Evolutionary conservation across 331 rosid species (phyloP).

Genomic region (Ulmus americana): DNA sequence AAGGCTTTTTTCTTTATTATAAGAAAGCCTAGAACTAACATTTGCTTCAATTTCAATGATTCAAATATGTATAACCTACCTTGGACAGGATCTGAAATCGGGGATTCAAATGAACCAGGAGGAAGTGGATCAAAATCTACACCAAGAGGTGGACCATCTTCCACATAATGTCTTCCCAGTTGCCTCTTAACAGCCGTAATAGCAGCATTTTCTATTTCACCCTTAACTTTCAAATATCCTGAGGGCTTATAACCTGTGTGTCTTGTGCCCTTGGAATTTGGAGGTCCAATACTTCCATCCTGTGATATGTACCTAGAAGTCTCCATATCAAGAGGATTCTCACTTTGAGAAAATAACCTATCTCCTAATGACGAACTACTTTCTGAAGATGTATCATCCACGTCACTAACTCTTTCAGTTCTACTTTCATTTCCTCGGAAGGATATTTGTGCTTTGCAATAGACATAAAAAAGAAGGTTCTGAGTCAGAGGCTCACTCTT

Average conservation of each 20-base stretch:
- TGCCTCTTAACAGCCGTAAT: conserved; percentile 91
- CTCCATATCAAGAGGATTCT: conserved; percentile 55
- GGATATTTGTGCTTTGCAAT: conserved; percentile 85
- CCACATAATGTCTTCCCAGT: conserved; percentile 60
- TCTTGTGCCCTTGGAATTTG: conserved; percentile 43
- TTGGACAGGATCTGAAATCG: conserved; percentile 41
- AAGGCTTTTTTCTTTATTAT: neutral
- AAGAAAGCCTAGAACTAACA: conserved; percentile 11
- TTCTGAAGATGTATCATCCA: conserved; percentile 79
- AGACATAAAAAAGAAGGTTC: neutral
- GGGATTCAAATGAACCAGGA: conserved; percentile 86
- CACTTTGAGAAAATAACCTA: conserved; percentile 51
- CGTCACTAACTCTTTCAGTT: conserved; percentile 47
- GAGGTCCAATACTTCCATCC: conserved; percentile 49
- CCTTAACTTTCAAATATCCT: conserved; percentile 91
- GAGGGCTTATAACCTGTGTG: conserved; percentile 70
- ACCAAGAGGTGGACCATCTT: conserved; percentile 84
- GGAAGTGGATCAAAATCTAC: conserved; percentile 83
- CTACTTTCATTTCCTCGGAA: conserved; percentile 71
- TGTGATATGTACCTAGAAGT: conserved; percentile 51
- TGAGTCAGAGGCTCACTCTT: neutral
- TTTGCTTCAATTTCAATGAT: neutral
- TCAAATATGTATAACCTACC: conserved; percentile 39
- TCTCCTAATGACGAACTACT: conserved; percentile 77
- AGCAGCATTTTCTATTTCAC: conserved; percentile 94